Percentiles rank a stretch among this genome's conserved stretches.
Evolutionary conservation across 139 green algal species (phyloP).

Genomic region (Coccomyxa sp.): DNA sequence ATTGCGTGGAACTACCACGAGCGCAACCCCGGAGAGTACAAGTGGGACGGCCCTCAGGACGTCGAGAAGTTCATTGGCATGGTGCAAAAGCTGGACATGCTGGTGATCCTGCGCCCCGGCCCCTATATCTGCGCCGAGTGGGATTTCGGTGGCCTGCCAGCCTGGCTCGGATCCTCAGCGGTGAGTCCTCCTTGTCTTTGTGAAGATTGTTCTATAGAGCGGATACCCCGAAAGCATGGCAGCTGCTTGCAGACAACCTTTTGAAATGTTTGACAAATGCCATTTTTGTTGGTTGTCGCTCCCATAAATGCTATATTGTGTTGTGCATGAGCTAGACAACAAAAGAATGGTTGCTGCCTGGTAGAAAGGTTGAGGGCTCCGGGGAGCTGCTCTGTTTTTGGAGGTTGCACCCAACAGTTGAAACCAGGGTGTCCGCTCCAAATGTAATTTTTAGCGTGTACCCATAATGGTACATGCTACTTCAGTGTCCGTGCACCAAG

Average conservation of each 20-base stretch:
- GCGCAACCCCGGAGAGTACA: conserved; percentile 27
- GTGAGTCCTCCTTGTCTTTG: background rate
- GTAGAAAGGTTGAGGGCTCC: no score
- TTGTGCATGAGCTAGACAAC: no score
- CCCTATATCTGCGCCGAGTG: conserved; percentile 57
- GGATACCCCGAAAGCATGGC: background rate
- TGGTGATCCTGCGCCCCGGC: conserved; percentile 50
- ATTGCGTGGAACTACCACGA: conserved; percentile 63
- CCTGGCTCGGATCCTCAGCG: conserved; percentile 39
- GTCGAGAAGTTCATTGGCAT: conserved; percentile 34
- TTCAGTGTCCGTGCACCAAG: background rate
- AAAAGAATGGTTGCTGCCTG: no score
- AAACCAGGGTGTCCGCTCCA: background rate
- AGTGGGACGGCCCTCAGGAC: conserved; percentile 28
- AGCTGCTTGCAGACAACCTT: background rate
- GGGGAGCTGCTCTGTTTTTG: no score
- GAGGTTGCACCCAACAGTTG: no score
- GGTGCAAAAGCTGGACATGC: conserved; percentile 26
- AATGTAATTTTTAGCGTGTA: no score
- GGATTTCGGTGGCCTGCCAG: conserved; percentile 59
- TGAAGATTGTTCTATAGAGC: no score
- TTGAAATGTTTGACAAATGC: background rate
- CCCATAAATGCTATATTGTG: background rate
- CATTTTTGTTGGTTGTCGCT: background rate
- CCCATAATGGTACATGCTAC: background rate